A percentile compares a stretch with the other conserved stretches of the same genome.
These are phyloP conservation scores for Metschnikowia picachoensis DNA, from an alignment of 805 yeast genomes.

Conservation along the genomic window DNA sequence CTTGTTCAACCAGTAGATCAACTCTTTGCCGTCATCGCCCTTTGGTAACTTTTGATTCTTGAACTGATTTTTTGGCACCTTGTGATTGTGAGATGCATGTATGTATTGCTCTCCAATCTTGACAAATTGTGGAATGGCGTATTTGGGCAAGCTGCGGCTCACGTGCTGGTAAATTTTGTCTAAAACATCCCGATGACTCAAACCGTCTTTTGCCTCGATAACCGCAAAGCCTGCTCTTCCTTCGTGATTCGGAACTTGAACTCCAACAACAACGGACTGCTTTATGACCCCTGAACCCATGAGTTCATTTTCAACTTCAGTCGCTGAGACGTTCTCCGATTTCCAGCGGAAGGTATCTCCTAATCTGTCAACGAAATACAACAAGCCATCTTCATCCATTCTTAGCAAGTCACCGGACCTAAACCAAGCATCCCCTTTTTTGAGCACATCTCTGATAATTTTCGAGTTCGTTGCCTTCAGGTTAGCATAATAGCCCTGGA, in stretches of 20 bases:
- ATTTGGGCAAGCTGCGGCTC: slow-evolving; percentile 58
- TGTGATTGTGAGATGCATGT: slow-evolving; percentile 74
- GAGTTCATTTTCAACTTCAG: slow-evolving; percentile 83
- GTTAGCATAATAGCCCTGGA: slow-evolving; percentile 88
- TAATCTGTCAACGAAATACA: slow-evolving; percentile 84
- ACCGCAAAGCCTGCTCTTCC: slow-evolving; percentile 94
- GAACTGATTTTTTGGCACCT: slow-evolving; percentile 66
- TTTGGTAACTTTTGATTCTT: slow-evolving; percentile 67
- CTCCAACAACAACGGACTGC: slow-evolving; percentile 85
- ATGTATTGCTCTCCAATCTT: slow-evolving; percentile 58
- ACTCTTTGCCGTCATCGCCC: slow-evolving; percentile 57
- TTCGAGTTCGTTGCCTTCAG: slow-evolving; percentile 75
- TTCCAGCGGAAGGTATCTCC: slow-evolving; percentile 98
- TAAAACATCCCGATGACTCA: slow-evolving; percentile 21
- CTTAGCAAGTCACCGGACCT: slow-evolving; percentile 82
- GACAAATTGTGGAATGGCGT: slow-evolving; percentile 81
- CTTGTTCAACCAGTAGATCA: slow-evolving; percentile 66
- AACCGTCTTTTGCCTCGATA: slow-evolving; percentile 47
- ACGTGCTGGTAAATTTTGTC: slow-evolving; percentile 27
- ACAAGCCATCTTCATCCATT: slow-evolving; percentile 61
- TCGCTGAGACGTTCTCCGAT: slow-evolving; percentile 89
- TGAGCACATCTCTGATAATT: slow-evolving; percentile 67
- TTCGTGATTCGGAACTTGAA: slow-evolving; percentile 79
- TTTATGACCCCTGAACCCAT: slow-evolving; percentile 45
- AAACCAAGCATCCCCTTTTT: slow-evolving; percentile 87